These are phyloP conservation scores for Moringa oleifera DNA, from an alignment of 345 rosid genomes.

Conservation along the genomic window DNA sequence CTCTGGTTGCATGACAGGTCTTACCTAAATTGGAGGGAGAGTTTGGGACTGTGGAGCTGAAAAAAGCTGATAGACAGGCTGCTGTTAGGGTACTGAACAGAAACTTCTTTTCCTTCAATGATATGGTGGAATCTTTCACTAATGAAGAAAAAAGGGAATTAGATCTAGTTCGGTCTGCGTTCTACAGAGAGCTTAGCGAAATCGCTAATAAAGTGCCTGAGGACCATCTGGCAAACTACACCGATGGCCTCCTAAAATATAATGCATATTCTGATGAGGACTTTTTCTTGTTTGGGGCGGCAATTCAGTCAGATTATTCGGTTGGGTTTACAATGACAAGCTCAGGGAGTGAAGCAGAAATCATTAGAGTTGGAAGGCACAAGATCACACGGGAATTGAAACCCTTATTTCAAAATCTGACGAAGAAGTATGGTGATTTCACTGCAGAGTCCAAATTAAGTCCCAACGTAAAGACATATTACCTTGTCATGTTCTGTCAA, in stretches of 20 bases:
- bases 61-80: background rate
- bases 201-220: background rate
- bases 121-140: background rate
- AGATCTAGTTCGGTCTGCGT: background rate
- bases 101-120: background rate
- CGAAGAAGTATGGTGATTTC: no score
- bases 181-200: background rate
- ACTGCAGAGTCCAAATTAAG: background rate
- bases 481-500: background rate
- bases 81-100: background rate
- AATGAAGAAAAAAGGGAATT: background rate
- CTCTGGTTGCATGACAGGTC: background rate
- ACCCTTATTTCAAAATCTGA: no score
- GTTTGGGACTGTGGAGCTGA: background rate
- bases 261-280: background rate
- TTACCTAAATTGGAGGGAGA: background rate
- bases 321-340: no score
- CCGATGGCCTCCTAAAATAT: background rate
- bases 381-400: no score
- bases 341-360: no score
- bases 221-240: no score
- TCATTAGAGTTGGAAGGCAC: no score
- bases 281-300: background rate
- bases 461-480: background rate
- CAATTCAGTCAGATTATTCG: no score